These are phyloP conservation scores for Telfairia occidentalis DNA, from an alignment of 331 rosid genomes.

Conservation along the genomic window DNA sequence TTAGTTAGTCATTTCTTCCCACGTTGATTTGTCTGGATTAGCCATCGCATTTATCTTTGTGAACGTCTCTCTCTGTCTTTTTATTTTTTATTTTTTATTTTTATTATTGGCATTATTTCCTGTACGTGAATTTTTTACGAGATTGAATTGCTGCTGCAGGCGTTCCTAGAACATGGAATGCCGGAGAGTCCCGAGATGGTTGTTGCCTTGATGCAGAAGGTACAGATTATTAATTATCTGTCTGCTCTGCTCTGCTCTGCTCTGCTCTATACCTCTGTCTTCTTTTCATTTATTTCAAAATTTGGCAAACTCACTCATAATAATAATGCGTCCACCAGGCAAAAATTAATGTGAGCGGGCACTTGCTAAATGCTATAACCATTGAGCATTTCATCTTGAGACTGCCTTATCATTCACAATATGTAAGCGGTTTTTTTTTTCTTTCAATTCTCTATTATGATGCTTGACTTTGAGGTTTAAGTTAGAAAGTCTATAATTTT, in stretches of 20 bases:
- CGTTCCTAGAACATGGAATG: slow-evolving; percentile 65
- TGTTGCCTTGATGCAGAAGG: slow-evolving; percentile 85
- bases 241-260: not conserved
- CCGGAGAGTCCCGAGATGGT: slow-evolving; percentile 92
- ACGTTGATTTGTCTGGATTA: not conserved
- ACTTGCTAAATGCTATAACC: slow-evolving; percentile 78
- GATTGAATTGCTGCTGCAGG: slow-evolving; percentile 23
- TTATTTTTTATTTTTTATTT: too few species aligned
- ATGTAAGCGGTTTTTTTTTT: slow-evolving; percentile 38
- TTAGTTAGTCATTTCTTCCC: not conserved
- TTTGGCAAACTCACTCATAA: not conserved
- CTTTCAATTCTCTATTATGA: not conserved
- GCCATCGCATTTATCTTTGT: not conserved
- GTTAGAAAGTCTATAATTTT: not conserved
- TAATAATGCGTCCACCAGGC: slow-evolving; percentile 38
- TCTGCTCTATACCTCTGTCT: not conserved
- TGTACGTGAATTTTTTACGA: not conserved
- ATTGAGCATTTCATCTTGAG: slow-evolving; percentile 94
- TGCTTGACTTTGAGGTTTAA: not conserved
- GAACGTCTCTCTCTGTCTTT: not conserved
- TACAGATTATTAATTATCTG: slow-evolving; percentile 17
- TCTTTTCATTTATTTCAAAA: not conserved
- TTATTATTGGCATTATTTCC: not conserved
- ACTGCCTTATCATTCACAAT: slow-evolving; percentile 84
- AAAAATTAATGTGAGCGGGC: slow-evolving; percentile 67